Base-by-base conservation (phyloP, 2,329 filamentous ascomycete genomes). In the Emericellopsis atlantica region DNA sequence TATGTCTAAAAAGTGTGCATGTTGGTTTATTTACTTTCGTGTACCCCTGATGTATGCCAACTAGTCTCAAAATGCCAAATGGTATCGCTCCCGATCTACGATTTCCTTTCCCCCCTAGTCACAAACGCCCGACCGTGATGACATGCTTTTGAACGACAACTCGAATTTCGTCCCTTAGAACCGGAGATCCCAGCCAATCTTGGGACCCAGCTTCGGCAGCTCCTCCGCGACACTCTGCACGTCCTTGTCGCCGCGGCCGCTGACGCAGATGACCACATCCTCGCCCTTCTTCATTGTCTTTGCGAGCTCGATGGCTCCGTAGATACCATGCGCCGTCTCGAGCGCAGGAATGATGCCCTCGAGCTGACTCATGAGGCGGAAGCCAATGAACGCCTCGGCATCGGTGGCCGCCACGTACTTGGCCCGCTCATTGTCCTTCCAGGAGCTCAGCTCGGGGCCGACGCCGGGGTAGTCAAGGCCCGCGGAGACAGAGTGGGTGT, bases 181-280 rank as follows among this genome's bases (percentile, higher is more conserved):
- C 29, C 77, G 67, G 51, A 81, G 56, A 50, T 81, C 76, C 77
- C 77, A 81, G 43, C 74, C 87, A 61, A 98, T 96, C 69, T 83
- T 71, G 7, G 92, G 92, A 0, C 92, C 90, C 46, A 98, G 62
- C 50, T 74, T 84, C 15, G 90, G 90, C 56, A 98, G 65, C 65
- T 94, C 87, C 56, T 98, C 92, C 1, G 92, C 92, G 40, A 98
- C 90, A 54, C 86, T 94, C 75, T 98, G 89, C 44, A 98, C 92
- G 57, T 98, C 92, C 77, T 98, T 98, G 64, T 98, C 92, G 47
- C 92, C 92, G 51, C 92, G 73, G 8, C 92, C 92, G 56, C 84
- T 93, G 32, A 98, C 61, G 64, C 90, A 96, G 47, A 98, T 89
- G 44, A 98, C 90, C 23, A 98, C 67, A 55, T 96, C 88, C 65